These are phyloP conservation scores for Oropetium thomaeum DNA, from an alignment of 176 grass and related monocot genomes.

Conservation along the genomic window DNA sequence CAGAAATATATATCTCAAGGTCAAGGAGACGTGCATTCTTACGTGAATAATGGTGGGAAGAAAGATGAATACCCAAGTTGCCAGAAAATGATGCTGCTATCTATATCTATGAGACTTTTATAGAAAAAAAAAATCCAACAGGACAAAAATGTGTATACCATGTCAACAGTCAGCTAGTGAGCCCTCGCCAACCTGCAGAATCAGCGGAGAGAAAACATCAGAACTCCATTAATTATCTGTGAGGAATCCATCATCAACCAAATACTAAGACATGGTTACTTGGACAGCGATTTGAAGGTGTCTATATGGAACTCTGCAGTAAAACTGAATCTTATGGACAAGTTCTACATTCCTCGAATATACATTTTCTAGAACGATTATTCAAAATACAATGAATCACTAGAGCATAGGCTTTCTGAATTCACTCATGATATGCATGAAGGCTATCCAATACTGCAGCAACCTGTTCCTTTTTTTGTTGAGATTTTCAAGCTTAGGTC, in stretches of 20 bases:
- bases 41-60: not conserved
- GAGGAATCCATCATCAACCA: not conserved
- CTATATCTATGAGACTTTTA: not conserved
- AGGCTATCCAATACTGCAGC: not conserved
- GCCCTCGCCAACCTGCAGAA: slow-evolving; percentile 50
- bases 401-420: not conserved
- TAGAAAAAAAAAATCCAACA: slow-evolving; percentile 19
- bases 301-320: not conserved
- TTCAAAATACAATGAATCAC: not conserved
- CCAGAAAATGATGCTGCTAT: not conserved
- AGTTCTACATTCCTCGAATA: not conserved
- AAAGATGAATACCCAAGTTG: not conserved
- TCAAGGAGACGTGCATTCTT: slow-evolving; percentile 5
- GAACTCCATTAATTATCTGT: not conserved
- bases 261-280: not conserved
- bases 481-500: not conserved
- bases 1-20: slow-evolving; percentile 25
- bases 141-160: slow-evolving; percentile 2
- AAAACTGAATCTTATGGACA: not conserved
- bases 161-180: slow-evolving; percentile 41
- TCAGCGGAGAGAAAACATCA: not conserved
- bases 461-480: not conserved
- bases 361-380: not conserved
- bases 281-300: not conserved
- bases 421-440: not conserved